Evolutionary conservation across 2,329 filamentous ascomycete species (phyloP).

Genomic region (Pezizomycotina sp.): DNA sequence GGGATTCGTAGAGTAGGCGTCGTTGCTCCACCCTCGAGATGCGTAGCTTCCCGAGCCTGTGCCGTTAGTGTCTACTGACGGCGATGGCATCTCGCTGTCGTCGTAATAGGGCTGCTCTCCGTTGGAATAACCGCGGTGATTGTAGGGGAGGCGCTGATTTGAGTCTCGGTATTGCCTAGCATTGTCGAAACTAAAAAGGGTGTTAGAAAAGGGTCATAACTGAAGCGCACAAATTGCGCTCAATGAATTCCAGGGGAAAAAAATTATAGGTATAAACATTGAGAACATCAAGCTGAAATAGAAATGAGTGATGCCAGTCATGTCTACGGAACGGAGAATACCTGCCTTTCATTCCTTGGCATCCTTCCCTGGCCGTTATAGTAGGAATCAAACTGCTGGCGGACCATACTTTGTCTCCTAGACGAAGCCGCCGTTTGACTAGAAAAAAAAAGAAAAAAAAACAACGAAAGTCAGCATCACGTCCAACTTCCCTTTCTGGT

Average conservation of each 20-base stretch:
- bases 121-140: slow-evolving; percentile 7
- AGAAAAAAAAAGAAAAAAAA: too few relatives aligned
- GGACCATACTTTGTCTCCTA: too few relatives aligned
- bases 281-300: not conserved
- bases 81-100: slow-evolving; percentile 7
- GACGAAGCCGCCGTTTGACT: too few relatives aligned
- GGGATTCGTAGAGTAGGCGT: slow-evolving; percentile 17
- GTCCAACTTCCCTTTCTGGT: too few relatives aligned
- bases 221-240: too few relatives aligned
- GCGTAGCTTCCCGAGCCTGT: slow-evolving; percentile 11
- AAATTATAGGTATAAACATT: not conserved
- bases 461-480: too few relatives aligned
- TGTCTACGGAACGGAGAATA: slow-evolving; percentile 14
- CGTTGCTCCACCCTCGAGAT: slow-evolving; percentile 14
- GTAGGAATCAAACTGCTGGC: too few relatives aligned
- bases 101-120: slow-evolving; percentile 3
- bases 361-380: slow-evolving; percentile 6
- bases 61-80: slow-evolving; percentile 11
- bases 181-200: slow-evolving; percentile 11
- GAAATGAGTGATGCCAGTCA: slow-evolving; percentile 11
- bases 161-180: slow-evolving; percentile 9
- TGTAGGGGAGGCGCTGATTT: slow-evolving; percentile 7
- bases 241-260: not conserved
- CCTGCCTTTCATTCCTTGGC: slow-evolving; percentile 13
- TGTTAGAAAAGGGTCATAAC: too few relatives aligned